Evolutionary conservation across 371 early-diverging fungal species (phyloP).

Genomic region (Massospora cicadina): DNA sequence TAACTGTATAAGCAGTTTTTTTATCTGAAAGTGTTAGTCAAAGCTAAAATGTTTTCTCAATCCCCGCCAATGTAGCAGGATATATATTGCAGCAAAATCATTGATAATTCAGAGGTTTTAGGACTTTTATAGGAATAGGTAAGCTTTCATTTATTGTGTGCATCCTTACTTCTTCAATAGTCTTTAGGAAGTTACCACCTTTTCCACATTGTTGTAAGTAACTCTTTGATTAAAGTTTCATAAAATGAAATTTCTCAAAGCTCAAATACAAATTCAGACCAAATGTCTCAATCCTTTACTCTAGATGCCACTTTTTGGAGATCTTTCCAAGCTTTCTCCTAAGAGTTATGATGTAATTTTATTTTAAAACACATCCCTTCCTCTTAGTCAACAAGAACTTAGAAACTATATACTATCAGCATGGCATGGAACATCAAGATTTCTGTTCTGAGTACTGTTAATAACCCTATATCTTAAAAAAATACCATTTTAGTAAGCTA

Average conservation of each 20-base stretch:
- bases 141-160: not conserved
- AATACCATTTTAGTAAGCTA: not conserved
- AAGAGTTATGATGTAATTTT: not conserved
- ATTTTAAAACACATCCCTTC: not conserved
- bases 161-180: not conserved
- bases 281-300: not conserved
- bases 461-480: not conserved
- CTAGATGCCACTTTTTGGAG: not conserved
- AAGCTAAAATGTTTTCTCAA: not conserved
- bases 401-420: not conserved
- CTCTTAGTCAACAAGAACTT: not conserved
- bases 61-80: not conserved
- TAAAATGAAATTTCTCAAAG: not conserved
- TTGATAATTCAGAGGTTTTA: not conserved
- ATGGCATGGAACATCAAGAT: not conserved
- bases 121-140: not conserved
- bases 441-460: not conserved
- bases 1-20: not conserved
- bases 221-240: not conserved
- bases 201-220: not conserved
- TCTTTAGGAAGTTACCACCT: not conserved
- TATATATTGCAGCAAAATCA: not conserved
- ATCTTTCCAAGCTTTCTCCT: too few relatives aligned
- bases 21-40: not conserved
- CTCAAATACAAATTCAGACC: not conserved